Percentiles rank a stretch among this genome's conserved stretches.
Evolutionary conservation across 2,329 filamentous ascomycete genomes (phyloP).

Genomic region (Ceratocystis harringtonii): DNA sequence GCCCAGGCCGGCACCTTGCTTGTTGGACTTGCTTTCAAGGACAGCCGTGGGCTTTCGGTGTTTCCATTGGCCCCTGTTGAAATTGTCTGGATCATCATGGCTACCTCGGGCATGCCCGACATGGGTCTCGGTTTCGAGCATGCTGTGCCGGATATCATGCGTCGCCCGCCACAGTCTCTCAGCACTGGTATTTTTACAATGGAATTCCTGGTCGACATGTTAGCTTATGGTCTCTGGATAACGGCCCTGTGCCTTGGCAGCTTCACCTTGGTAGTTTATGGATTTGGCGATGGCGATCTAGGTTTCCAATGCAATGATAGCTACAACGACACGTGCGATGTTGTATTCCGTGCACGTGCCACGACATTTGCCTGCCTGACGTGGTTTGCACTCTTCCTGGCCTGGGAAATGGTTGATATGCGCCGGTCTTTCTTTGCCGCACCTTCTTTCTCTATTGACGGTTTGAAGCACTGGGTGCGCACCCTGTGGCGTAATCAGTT

Average conservation of each 20-base stretch:
- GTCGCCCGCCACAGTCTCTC: conserved; percentile 49
- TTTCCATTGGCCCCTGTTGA: conserved; percentile 63
- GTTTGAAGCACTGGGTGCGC: conserved; percentile 40
- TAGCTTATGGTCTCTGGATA: conserved; percentile 56
- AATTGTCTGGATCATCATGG: conserved; percentile 71
- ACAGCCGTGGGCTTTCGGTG: conserved; percentile 46
- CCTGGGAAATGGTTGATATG: conserved; percentile 64
- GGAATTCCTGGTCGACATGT: conserved; percentile 52
- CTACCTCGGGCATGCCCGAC: conserved; percentile 58
- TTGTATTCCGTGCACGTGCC: conserved; percentile 55
- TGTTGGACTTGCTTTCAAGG: conserved; percentile 59
- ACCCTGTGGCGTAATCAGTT: conserved; percentile 61
- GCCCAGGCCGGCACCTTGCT: conserved; percentile 55
- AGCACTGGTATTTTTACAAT: conserved; percentile 48
- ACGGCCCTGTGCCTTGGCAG: conserved; percentile 45
- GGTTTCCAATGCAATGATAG: conserved; percentile 45
- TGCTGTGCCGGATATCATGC: conserved; percentile 54
- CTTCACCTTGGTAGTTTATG: conserved; percentile 51
- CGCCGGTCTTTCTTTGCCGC: conserved; percentile 58
- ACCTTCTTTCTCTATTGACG: conserved; percentile 35
- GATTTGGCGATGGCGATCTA: conserved; percentile 44
- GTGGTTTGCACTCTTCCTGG: conserved; percentile 62
- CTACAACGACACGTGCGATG: conserved; percentile 40
- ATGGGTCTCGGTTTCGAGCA: conserved; percentile 64
- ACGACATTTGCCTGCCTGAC: conserved; percentile 61